These are phyloP conservation scores for Colletotrichum cereale DNA, from an alignment of 2,329 filamentous ascomycete species.

Conservation along the genomic window DNA sequence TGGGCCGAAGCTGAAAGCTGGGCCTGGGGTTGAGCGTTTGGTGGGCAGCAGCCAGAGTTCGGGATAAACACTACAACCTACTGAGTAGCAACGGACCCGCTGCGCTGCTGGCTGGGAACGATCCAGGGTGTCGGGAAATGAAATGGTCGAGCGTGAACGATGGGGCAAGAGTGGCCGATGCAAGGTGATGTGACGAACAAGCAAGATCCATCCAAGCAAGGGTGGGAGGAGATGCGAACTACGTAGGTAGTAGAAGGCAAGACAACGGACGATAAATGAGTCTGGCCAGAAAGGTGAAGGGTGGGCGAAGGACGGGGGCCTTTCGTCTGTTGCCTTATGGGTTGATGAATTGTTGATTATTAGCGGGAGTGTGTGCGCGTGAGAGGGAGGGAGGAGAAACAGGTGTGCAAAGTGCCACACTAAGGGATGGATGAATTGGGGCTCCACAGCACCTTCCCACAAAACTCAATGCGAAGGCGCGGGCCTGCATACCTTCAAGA, in stretches of 20 bases:
- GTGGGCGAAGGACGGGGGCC: background rate
- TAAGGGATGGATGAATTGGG: constrained; percentile 8
- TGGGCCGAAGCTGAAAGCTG: background rate
- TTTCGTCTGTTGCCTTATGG: background rate
- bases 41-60: constrained; percentile 1
- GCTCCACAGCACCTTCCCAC: constrained; percentile 6
- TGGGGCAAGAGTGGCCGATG: constrained; percentile 1
- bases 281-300: background rate
- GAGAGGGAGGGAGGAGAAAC: background rate
- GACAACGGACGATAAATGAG: background rate
- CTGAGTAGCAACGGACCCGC: background rate
- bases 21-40: background rate
- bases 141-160: background rate
- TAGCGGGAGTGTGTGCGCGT: background rate
- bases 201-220: background rate
- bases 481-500: constrained; percentile 4
- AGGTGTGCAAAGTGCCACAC: background rate
- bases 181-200: background rate
- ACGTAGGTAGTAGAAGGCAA: too few species aligned
- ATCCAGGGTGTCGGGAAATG: background rate
- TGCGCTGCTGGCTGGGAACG: background rate
- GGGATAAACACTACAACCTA: background rate
- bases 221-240: background rate
- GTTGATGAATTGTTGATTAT: background rate
- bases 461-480: background rate